A percentile compares a stretch with the other conserved stretches of the same genome.
Conservation (phyloP, 306 rosid species). For the Potentilla sterilis region DNA sequence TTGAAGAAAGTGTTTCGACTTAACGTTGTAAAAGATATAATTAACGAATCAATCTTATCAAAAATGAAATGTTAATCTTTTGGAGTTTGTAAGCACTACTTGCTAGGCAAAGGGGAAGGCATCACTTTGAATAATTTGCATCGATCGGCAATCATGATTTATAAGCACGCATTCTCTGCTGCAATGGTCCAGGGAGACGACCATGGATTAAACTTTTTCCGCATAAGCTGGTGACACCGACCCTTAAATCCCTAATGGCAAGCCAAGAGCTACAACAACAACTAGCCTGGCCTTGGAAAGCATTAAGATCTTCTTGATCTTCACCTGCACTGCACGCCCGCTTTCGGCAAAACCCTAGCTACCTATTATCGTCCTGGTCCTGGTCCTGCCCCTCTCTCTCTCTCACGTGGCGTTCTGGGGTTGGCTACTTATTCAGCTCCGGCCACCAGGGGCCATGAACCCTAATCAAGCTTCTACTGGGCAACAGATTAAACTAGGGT, state of each 20-base stretch:
- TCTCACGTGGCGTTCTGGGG: neutral
- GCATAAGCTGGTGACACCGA: neutral
- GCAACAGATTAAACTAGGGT: neutral
- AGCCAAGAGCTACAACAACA: neutral
- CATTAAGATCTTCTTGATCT: neutral
- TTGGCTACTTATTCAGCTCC: neutral
- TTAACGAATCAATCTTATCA: no score
- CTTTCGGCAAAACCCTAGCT: slow-evolving; percentile 5
- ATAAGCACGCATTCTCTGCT: neutral
- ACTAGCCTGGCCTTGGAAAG: neutral
- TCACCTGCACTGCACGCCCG: neutral
- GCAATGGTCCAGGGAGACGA: neutral
- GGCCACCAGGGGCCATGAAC: neutral
- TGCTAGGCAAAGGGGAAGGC: neutral
- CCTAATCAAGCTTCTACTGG: neutral
- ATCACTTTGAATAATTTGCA: neutral
- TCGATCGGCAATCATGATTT: neutral
- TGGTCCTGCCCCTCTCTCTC: neutral
- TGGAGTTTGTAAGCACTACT: no score
- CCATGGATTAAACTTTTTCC: neutral
- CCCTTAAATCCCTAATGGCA: neutral
- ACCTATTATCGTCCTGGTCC: neutral
- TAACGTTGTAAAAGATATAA: no score
- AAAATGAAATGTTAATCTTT: no score
- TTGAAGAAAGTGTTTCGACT: no score